Conservation (phyloP, 192 early-diverging fungal species). For the Glomus cerebriforme region DNA sequence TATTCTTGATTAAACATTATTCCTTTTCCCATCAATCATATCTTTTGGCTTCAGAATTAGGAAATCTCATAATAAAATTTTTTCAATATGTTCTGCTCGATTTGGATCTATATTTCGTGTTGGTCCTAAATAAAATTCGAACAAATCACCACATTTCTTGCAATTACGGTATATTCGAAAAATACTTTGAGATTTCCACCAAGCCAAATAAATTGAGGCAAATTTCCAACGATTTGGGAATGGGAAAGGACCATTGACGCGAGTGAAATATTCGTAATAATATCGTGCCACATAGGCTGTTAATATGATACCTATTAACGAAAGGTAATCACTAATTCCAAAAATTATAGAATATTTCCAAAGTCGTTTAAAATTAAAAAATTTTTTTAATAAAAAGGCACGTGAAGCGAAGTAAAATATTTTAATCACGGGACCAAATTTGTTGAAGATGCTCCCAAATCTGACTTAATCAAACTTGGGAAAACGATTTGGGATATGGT, state of each 20-base stretch:
- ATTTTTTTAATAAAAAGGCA: too few relatives aligned
- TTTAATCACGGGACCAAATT: too few relatives aligned
- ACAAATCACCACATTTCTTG: background rate
- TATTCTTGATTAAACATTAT: background rate
- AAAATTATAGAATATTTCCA: background rate
- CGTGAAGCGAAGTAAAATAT: too few relatives aligned
- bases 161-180: background rate
- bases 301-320: background rate
- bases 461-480: too few relatives aligned
- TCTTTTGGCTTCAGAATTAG: too few relatives aligned
- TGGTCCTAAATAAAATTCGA: background rate
- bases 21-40: too few relatives aligned
- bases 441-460: too few relatives aligned
- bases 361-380: too few relatives aligned
- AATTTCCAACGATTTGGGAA: background rate
- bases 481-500: too few relatives aligned
- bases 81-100: too few relatives aligned
- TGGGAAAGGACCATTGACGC: background rate
- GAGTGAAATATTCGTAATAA: background rate
- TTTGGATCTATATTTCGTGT: background rate
- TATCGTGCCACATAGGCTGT: background rate
- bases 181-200: background rate
- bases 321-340: background rate
- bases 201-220: background rate
- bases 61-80: too few relatives aligned